A percentile compares a stretch with the other conserved stretches of the same genome.
Evolutionary conservation across 805 yeast species (phyloP).

Genomic region (Candida vaughaniae): DNA sequence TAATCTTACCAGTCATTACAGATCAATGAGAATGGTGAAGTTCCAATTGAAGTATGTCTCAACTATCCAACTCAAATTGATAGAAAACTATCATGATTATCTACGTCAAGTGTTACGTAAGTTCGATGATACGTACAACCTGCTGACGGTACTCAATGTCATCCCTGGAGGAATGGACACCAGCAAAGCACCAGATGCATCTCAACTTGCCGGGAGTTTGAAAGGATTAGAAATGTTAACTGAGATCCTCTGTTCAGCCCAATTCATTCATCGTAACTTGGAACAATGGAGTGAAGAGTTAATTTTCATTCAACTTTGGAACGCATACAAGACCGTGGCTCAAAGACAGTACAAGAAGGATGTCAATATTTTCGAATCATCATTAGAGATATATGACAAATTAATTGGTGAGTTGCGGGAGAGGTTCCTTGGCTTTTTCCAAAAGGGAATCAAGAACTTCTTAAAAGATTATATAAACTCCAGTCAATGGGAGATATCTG

Average conservation of each 20-base stretch:
- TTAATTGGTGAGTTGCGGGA: slow-evolving; percentile 18
- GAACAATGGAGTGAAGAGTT: slow-evolving; percentile 40
- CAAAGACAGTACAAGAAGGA: slow-evolving; percentile 14
- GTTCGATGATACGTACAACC: slow-evolving; percentile 38
- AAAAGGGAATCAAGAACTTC: slow-evolving; percentile 27
- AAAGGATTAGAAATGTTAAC: slow-evolving; percentile 29
- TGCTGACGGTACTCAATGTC: slow-evolving; percentile 30
- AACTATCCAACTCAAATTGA: slow-evolving; percentile 55
- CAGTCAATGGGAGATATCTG: slow-evolving; percentile 30
- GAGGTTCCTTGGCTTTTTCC: slow-evolving; percentile 31
- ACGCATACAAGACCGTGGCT: slow-evolving; percentile 24
- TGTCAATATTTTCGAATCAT: slow-evolving; percentile 29
- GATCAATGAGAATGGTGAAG: slow-evolving; percentile 47
- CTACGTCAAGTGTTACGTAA: slow-evolving; percentile 42
- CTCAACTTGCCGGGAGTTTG: slow-evolving; percentile 19
- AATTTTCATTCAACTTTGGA: slow-evolving; percentile 41
- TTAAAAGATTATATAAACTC: slow-evolving; percentile 38
- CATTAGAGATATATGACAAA: slow-evolving; percentile 22
- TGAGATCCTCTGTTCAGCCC: slow-evolving; percentile 34
- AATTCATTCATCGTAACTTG: slow-evolving; percentile 26
- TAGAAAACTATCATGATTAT: slow-evolving; percentile 50
- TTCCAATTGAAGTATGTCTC: slow-evolving; percentile 56
- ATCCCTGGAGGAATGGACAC: slow-evolving; percentile 36
- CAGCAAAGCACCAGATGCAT: slow-evolving; percentile 21
- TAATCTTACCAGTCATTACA: slow-evolving; percentile 54